phyloP scores from a whole-genome alignment of 257 asterid species.

The Capsicum pubescens region DNA sequence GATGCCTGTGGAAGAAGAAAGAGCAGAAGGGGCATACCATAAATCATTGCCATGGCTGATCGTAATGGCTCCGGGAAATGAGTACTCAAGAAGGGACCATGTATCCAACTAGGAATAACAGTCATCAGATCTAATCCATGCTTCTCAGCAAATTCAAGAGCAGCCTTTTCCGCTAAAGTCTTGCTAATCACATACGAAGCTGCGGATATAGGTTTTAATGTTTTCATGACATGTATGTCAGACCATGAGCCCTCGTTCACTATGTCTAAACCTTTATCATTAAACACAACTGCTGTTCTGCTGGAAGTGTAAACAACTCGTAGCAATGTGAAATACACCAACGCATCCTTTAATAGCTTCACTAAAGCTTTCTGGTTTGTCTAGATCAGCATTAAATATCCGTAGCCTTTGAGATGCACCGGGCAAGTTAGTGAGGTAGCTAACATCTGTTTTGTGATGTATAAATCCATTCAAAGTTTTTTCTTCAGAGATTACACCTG shows the following conservation, averaged over 20 bases:
- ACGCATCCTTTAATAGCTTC: slow-evolving; percentile 63
- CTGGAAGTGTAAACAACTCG: slow-evolving; percentile 63
- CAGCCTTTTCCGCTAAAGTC: slow-evolving; percentile 56
- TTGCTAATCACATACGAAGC: slow-evolving; percentile 59
- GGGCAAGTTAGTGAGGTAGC: slow-evolving; percentile 58
- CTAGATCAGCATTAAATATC: slow-evolving; percentile 64
- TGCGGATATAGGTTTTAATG: background rate
- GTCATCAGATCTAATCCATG: slow-evolving; percentile 62
- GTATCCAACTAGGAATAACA: slow-evolving; percentile 51
- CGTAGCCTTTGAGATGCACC: slow-evolving; percentile 58
- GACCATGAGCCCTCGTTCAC: slow-evolving; percentile 53
- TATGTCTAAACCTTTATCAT: slow-evolving; percentile 22
- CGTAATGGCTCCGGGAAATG: slow-evolving; percentile 42
- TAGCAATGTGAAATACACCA: slow-evolving; percentile 74
- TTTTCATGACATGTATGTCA: slow-evolving; percentile 34
- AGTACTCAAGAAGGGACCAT: slow-evolving; percentile 68
- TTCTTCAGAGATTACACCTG: background rate
- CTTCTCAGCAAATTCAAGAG: slow-evolving; percentile 52
- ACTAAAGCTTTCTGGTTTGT: slow-evolving; percentile 51
- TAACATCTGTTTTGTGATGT: slow-evolving; percentile 48
- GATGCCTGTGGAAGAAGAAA: background rate
- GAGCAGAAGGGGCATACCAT: slow-evolving; percentile 9
- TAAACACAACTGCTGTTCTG: slow-evolving; percentile 38
- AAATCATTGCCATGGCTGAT: slow-evolving; percentile 25
- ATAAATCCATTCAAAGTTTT: background rate